Conservation (phyloP, 75 land plant genomes). For the Gnetum montanum region DNA sequence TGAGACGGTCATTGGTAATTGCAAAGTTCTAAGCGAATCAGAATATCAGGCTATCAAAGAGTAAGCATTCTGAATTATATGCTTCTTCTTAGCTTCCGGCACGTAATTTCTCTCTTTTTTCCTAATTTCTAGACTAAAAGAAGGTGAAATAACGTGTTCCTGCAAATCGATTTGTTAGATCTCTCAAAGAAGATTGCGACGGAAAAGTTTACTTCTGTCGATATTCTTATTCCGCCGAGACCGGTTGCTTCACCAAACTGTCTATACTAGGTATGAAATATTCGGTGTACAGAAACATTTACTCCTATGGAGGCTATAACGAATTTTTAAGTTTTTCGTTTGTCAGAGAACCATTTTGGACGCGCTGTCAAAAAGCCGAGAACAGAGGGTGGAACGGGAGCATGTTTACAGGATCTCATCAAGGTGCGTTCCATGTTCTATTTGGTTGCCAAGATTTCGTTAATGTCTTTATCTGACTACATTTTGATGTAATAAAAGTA, state of each 20-base stretch:
- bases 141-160: background rate
- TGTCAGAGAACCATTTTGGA: background rate
- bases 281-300: background rate
- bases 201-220: background rate
- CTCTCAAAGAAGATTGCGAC: background rate
- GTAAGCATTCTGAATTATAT: background rate
- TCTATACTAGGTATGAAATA: background rate
- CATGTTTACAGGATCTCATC: background rate
- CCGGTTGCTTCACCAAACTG: background rate
- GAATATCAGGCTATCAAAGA: background rate
- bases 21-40: background rate
- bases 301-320: background rate
- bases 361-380: background rate
- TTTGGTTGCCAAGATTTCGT: background rate
- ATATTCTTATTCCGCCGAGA: conserved; percentile 1
- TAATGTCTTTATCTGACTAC: background rate
- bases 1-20: background rate
- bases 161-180: background rate
- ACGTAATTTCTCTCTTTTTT: background rate
- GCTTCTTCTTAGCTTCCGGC: background rate
- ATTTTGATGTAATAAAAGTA: background rate
- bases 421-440: background rate
- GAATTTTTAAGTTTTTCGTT: background rate
- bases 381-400: background rate
- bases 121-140: background rate